Evolutionary conservation across 75 land plant genomes (phyloP), one percentile per base, ranked within the genome.

Genomic region (Ceratopteris richardii): DNA sequence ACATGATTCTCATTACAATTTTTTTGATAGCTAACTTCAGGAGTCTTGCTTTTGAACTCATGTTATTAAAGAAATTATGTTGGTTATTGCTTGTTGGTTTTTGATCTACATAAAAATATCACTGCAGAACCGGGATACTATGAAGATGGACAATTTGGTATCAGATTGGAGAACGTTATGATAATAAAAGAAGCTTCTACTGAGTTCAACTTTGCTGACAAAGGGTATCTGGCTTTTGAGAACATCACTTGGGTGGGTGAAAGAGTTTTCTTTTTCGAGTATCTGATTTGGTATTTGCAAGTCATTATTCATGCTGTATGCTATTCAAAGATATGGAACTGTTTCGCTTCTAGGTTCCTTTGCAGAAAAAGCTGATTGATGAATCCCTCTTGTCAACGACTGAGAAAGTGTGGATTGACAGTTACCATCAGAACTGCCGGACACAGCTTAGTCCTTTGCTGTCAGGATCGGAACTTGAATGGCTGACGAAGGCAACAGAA

Each of bases 61-160:
- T n/a, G n/a, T n/a, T n/a, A n/a, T n/a, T n/a, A n/a, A n/a, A 33
- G 37, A 9, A 4, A 33, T 3, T 33, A 4, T 33, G 37, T 33
- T 33, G 37, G 3, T 33, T 3, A 4, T 33, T 4, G 37, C 7
- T 33, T 33, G 37, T 33, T 33, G 37, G 37, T 33, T 33, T 33
- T 4, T 33, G 7, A 33, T 9, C 9, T 33, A 3, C 37, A 33
- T 33, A 33, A 9, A 33, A 33, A 33, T 33, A 4, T 3, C 37
- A 33, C 9, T 5, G 19, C 93, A 90, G 96, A 90, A 64, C 96
- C 98, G 31, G 98, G 98, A 17, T 94, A 89, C 43, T 95, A 95
- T 54, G 99, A 95, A 64, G 99, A 95, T 77, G 97, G 99, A 3
- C 84, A 77, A 58, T 95, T 95, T 63, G 99, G 99, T 20, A 73